Conservation (phyloP, 768 basidiomycete species). For the Boletales sp. region DNA sequence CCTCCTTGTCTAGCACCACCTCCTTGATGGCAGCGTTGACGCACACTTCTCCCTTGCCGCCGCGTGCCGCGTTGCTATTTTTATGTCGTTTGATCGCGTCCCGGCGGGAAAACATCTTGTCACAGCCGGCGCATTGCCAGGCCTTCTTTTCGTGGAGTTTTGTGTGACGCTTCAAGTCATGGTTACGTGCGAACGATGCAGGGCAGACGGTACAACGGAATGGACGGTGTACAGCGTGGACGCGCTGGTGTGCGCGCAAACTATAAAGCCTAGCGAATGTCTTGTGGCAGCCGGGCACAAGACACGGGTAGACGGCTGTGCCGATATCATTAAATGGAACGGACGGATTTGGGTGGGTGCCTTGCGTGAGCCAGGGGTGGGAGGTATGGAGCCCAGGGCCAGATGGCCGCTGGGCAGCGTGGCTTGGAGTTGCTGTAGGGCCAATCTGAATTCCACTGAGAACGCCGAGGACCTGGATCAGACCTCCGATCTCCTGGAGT, state of each 20-base stretch:
- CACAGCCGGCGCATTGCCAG: slow-evolving; percentile 72
- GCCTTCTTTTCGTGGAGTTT: slow-evolving; percentile 70
- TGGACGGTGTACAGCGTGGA: slow-evolving; percentile 63
- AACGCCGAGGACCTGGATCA: slow-evolving; percentile 80
- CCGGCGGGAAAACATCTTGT: slow-evolving; percentile 69
- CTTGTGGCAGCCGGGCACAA: slow-evolving; percentile 61
- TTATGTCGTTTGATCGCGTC: slow-evolving; percentile 81
- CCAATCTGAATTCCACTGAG: slow-evolving; percentile 74
- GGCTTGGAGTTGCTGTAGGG: slow-evolving; percentile 30
- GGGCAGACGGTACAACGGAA: slow-evolving; percentile 63
- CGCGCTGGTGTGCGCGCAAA: slow-evolving; percentile 67
- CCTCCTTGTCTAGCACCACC: slow-evolving; percentile 45
- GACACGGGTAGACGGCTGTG: slow-evolving; percentile 79
- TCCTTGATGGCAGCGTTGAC: slow-evolving; percentile 58
- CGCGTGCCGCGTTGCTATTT: slow-evolving; percentile 51
- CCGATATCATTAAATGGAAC: slow-evolving; percentile 49
- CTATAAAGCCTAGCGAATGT: slow-evolving; percentile 66
- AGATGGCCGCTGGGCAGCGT: slow-evolving; percentile 23
- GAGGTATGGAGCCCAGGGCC: slow-evolving; percentile 33
- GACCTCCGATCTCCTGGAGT: slow-evolving; percentile 73
- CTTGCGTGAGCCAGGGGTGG: slow-evolving; percentile 29
- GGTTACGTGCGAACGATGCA: slow-evolving; percentile 74
- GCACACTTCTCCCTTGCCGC: slow-evolving; percentile 51
- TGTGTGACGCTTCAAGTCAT: slow-evolving; percentile 76
- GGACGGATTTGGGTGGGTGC: slow-evolving; percentile 15